Conservation (phyloP, 257 asterid genomes). For the Nicotiana paniculata region DNA sequence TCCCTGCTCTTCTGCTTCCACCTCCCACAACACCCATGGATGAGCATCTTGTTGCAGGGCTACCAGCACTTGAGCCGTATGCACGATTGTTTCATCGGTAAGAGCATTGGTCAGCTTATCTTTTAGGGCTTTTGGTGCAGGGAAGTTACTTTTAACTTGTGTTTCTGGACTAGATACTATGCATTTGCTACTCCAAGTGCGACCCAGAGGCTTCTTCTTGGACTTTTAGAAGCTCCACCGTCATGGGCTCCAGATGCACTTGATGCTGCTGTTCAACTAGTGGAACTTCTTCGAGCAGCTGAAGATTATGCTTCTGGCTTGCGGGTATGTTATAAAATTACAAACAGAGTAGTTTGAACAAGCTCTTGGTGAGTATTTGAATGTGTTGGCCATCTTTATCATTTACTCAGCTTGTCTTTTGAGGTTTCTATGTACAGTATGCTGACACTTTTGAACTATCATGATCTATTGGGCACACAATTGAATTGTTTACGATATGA, state of each 20-base stretch:
- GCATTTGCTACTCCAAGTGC: conserved; percentile 99
- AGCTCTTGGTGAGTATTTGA: conserved; percentile 26
- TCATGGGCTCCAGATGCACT: conserved; percentile 99
- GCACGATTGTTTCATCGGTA: conserved; percentile 96
- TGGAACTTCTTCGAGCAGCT: conserved; percentile 98
- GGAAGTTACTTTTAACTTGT: conserved; percentile 10
- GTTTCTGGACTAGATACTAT: conserved; percentile 59
- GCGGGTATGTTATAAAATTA: conserved; percentile 47
- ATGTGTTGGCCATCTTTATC: neutral
- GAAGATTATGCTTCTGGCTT: conserved; percentile 93
- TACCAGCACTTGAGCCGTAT: conserved; percentile 98
- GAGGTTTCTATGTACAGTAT: neutral
- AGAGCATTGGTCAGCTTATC: neutral
- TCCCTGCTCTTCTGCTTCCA: conserved; percentile 97
- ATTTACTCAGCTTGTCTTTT: neutral
- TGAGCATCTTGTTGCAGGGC: conserved; percentile 98
- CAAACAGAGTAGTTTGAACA: neutral
- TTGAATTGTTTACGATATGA: neutral
- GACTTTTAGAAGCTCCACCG: conserved; percentile 97
- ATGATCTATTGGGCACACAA: neutral
- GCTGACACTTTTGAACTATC: neutral
- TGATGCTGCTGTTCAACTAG: conserved; percentile 98
- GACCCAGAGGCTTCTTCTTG: conserved; percentile 96
- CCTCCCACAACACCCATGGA: conserved; percentile 98
- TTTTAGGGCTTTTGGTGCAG: neutral